A percentile compares a stretch with the other conserved stretches of the same genome.
Conservation (phyloP, 139 green algal genomes). For the Diplosphaera chodatii region DNA sequence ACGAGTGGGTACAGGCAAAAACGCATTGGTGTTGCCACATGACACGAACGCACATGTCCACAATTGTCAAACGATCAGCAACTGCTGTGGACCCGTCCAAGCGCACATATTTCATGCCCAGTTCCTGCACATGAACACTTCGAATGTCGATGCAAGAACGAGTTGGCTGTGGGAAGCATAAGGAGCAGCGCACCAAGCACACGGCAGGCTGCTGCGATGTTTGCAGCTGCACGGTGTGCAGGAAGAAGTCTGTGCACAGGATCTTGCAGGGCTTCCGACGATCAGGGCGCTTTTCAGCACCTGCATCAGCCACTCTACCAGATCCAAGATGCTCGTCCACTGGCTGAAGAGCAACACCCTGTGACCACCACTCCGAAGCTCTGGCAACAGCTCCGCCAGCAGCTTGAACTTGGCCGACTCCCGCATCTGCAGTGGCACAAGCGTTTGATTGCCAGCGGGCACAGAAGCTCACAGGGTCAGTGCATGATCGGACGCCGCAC, state of each 20-base stretch:
- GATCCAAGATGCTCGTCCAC: constrained; percentile 86
- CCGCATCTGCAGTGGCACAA: constrained; percentile 36
- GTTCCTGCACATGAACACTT: constrained; percentile 27
- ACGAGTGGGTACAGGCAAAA: too few relatives aligned
- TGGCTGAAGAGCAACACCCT: constrained; percentile 85
- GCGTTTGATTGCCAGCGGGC: too few relatives aligned
- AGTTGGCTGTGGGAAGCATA: too few relatives aligned
- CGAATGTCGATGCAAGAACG: background rate
- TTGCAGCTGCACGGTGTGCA: too few relatives aligned
- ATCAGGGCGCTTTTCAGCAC: too few relatives aligned
- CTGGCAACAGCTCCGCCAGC: constrained; percentile 51
- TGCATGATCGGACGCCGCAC: too few relatives aligned
- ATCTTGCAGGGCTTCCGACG: too few relatives aligned
- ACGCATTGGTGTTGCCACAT: too few relatives aligned
- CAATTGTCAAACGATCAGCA: constrained; percentile 68
- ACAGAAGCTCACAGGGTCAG: constrained; percentile 5
- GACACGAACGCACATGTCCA: constrained; percentile 56
- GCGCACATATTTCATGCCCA: constrained; percentile 61
- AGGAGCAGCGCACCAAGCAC: too few relatives aligned
- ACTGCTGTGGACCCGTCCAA: constrained; percentile 83
- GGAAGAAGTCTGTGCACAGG: too few relatives aligned
- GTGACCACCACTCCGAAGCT: constrained; percentile 48
- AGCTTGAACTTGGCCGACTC: constrained; percentile 5
- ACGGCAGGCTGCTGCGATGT: too few relatives aligned
- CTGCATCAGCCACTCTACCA: constrained; percentile 80